phyloP scores from a whole-genome alignment of 129 eudicot genomes.

The Mikania micrantha region DNA sequence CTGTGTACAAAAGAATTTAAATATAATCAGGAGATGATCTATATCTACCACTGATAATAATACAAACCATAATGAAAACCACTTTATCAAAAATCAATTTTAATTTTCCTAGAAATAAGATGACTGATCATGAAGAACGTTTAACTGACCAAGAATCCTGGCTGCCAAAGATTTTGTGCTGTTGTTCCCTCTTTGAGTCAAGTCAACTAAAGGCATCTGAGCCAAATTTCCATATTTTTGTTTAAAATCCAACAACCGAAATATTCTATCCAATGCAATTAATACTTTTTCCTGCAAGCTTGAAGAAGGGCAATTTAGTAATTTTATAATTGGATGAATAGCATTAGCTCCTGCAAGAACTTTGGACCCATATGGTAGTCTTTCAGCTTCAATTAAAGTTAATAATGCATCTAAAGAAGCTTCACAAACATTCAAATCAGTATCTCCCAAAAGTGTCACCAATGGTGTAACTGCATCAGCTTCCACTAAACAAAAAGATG shows the following conservation, averaged over 20 bases:
- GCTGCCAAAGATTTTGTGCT: conserved; percentile 51
- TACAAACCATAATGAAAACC: background rate
- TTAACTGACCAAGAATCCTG: conserved; percentile 53
- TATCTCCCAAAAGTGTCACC: conserved; percentile 40
- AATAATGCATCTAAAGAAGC: conserved; percentile 61
- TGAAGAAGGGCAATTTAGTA: conserved; percentile 34
- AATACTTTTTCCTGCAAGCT: conserved; percentile 62
- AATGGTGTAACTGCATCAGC: conserved; percentile 51
- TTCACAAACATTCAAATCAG: conserved; percentile 40
- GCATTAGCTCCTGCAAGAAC: conserved; percentile 55
- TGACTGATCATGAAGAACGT: conserved; percentile 67
- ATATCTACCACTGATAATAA: conserved; percentile 13
- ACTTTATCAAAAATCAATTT: conserved; percentile 5
- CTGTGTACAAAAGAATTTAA: conserved; percentile 27
- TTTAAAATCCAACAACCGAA: conserved; percentile 37
- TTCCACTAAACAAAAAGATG: conserved; percentile 53
- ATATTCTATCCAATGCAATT: conserved; percentile 39
- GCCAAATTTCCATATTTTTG: conserved; percentile 47
- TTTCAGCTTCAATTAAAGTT: conserved; percentile 44
- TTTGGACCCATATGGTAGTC: conserved; percentile 42
- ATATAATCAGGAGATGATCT: conserved; percentile 10
- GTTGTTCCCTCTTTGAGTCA: conserved; percentile 57
- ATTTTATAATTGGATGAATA: conserved; percentile 36
- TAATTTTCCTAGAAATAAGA: conserved; percentile 41
- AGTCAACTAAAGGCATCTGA: conserved; percentile 60